Conservation (phyloP, 768 basidiomycete species). For the Chiua virens region DNA sequence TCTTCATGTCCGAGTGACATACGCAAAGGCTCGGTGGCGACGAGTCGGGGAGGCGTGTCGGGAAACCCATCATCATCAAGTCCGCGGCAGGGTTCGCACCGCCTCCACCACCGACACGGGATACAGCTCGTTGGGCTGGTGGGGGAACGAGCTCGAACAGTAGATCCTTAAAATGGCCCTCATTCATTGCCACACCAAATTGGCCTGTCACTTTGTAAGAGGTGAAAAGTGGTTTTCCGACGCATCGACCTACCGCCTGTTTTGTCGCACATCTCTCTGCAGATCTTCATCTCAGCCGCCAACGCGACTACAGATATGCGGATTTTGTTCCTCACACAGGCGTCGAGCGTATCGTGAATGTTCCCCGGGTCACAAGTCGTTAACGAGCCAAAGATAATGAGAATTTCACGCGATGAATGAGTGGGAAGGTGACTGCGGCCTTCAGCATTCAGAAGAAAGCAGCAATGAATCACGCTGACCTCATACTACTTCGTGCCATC, state of each 20-base stretch:
- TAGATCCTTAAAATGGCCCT: conserved; percentile 94
- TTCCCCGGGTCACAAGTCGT: conserved; percentile 98
- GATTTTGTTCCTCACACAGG: conserved; percentile 78
- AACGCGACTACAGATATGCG: conserved; percentile 93
- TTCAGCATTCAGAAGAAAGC: conserved; percentile 4
- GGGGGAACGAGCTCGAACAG: conserved; percentile 95
- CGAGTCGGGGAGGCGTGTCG: conserved; percentile 83
- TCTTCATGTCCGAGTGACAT: conserved; percentile 91
- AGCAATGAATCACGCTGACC: conserved; percentile 43
- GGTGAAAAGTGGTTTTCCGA: not conserved
- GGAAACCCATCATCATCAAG: conserved; percentile 99
- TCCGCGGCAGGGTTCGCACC: conserved; percentile 70
- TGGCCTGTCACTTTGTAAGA: conserved; percentile 48
- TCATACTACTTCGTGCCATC: conserved; percentile 93
- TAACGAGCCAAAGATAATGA: conserved; percentile 91
- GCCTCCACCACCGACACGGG: conserved; percentile 46
- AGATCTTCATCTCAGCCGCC: conserved; percentile 98
- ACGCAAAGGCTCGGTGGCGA: conserved; percentile 85
- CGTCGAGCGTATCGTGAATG: conserved; percentile 91
- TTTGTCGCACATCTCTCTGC: conserved; percentile 85
- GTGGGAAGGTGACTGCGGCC: conserved; percentile 86
- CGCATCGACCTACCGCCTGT: conserved; percentile 67
- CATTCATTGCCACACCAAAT: conserved; percentile 98
- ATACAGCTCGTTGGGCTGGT: conserved; percentile 71
- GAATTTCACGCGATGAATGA: conserved; percentile 93